A percentile compares a stretch with the other conserved stretches of the same genome.
These are phyloP conservation scores for Prillingera fragicola DNA, from an alignment of 1,284 basidiomycete species.

Conservation along the genomic window DNA sequence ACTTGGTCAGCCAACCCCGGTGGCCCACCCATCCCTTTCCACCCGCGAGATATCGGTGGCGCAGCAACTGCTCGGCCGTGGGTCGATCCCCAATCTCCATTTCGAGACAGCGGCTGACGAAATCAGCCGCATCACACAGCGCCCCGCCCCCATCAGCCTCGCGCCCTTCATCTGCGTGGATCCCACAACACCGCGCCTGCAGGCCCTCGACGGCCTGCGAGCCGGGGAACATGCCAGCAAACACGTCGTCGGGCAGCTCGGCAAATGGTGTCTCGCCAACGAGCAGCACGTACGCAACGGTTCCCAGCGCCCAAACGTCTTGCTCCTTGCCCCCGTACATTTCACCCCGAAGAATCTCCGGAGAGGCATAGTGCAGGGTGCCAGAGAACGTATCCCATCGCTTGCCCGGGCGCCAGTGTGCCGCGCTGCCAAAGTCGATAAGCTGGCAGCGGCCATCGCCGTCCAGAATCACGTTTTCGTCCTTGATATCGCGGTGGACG, in stretches of 20 bases:
- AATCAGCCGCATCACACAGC: slow-evolving; percentile 43
- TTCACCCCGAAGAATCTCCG: slow-evolving; percentile 91
- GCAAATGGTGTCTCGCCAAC: slow-evolving; percentile 94
- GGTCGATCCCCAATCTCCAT: slow-evolving; percentile 37
- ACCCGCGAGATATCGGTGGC: slow-evolving; percentile 41
- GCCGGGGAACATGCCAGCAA: slow-evolving; percentile 29
- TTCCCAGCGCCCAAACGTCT: slow-evolving; percentile 98
- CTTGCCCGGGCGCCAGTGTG: slow-evolving; percentile 69
- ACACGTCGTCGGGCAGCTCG: slow-evolving; percentile 43
- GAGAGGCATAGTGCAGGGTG: slow-evolving; percentile 93
- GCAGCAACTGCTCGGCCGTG: slow-evolving; percentile 37
- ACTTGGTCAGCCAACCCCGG: slow-evolving; percentile 34
- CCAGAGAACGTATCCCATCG: slow-evolving; percentile 85
- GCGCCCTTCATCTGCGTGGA: slow-evolving; percentile 28
- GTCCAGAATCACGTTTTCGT: slow-evolving; percentile 78
- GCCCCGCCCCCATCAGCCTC: slow-evolving; percentile 45
- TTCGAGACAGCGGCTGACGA: slow-evolving; percentile 45
- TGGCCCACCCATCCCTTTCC: slow-evolving; percentile 38
- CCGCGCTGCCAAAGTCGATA: slow-evolving; percentile 80
- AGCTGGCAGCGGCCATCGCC: slow-evolving; percentile 64
- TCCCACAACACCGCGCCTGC: slow-evolving; percentile 33
- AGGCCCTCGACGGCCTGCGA: slow-evolving; percentile 33
- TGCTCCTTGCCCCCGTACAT: slow-evolving; percentile 93
- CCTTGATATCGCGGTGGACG: slow-evolving; percentile 98
- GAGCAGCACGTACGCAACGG: slow-evolving; percentile 90